Conservation (phyloP, 2,329 filamentous ascomycete species). For the Trichocomaceae sp. region DNA sequence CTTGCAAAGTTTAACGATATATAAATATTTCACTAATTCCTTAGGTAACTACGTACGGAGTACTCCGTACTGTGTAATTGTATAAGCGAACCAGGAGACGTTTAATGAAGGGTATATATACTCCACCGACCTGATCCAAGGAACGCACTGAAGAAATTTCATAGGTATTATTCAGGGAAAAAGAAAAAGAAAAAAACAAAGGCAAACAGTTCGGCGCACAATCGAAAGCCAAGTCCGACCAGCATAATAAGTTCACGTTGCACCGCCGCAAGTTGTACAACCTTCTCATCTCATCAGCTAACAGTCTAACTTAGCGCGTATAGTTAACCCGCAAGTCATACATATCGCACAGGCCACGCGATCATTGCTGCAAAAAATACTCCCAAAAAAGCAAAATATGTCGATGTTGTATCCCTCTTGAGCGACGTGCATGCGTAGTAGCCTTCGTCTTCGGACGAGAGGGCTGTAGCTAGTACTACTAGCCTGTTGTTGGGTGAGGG, state of each 20-base stretch:
- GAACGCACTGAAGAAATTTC: neutral
- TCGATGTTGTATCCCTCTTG: slow-evolving; percentile 9
- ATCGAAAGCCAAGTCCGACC: neutral
- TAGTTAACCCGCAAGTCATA: neutral
- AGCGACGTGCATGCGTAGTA: slow-evolving; percentile 8
- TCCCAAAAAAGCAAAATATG: neutral
- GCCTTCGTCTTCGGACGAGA: neutral
- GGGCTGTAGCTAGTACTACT: no score
- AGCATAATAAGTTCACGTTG: neutral
- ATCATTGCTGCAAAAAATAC: neutral
- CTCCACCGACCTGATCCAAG: no score
- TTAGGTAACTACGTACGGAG: no score
- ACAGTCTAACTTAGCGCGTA: neutral
- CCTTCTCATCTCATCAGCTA: neutral
- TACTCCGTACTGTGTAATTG: no score
- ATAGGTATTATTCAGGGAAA: no score
- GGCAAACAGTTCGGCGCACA: no score
- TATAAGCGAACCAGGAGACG: no score
- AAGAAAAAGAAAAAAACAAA: no score
- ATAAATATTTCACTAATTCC: no score
- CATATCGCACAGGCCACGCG: neutral
- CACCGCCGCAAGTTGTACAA: neutral
- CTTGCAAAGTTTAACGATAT: no score
- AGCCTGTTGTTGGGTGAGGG: slow-evolving; percentile 1
- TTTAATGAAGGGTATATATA: no score